These are phyloP conservation scores for Solanum dulcamara DNA, from an alignment of 257 asterid species.

Conservation along the genomic window DNA sequence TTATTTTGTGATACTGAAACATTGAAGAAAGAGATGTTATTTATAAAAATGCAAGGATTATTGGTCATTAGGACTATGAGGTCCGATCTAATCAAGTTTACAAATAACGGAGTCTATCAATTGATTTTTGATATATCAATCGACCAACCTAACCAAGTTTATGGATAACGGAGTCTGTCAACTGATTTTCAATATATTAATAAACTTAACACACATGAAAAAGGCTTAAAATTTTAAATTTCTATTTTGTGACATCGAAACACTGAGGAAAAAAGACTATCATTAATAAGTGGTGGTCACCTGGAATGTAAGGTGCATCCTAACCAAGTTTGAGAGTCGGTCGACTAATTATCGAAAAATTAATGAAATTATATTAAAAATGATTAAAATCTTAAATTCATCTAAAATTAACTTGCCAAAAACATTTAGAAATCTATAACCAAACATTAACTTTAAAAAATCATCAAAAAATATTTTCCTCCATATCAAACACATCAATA, in stretches of 20 bases:
- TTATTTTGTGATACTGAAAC: background rate
- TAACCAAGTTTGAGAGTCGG: background rate
- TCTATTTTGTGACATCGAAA: background rate
- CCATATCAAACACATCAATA: background rate
- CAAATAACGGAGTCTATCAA: fast-evolving
- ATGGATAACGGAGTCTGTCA: too few relatives aligned
- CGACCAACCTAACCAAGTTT: too few relatives aligned
- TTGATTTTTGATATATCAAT: background rate
- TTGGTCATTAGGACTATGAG: background rate
- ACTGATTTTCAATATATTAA: too few relatives aligned
- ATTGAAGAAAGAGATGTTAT: background rate
- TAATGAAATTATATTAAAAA: too few relatives aligned
- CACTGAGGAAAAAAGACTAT: too few relatives aligned
- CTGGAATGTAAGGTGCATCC: fast-evolving
- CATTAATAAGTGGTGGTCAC: background rate
- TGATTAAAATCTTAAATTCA: background rate
- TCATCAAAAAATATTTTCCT: background rate
- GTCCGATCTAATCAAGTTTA: background rate
- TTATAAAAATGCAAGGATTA: background rate
- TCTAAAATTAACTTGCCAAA: too few relatives aligned
- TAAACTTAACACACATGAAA: background rate
- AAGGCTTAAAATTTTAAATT: background rate
- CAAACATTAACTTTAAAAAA: too few relatives aligned
- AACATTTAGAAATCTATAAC: too few relatives aligned
- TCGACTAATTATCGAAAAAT: background rate